These are phyloP conservation scores for Dalechampia spathulata DNA, from an alignment of 441 rosid genomes.

Conservation along the genomic window DNA sequence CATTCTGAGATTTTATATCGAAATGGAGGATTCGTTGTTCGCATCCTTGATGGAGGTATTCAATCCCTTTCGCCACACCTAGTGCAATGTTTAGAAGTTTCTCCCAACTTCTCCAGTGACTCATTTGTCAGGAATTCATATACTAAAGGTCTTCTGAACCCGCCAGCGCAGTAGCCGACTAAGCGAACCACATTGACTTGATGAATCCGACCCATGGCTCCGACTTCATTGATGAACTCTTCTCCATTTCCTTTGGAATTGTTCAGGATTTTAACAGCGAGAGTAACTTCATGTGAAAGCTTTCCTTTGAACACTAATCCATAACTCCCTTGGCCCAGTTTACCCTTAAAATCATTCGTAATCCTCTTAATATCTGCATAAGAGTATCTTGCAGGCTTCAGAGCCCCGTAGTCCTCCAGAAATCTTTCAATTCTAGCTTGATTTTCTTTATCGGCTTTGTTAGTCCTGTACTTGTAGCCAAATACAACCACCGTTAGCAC, in stretches of 20 bases:
- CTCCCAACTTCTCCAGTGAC: constrained; percentile 17
- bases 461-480: not conserved
- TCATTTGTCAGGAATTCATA: constrained; percentile 15
- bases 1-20: constrained; percentile 15
- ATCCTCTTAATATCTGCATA: constrained; percentile 26
- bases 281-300: constrained; percentile 18
- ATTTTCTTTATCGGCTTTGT: constrained; percentile 12
- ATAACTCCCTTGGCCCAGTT: constrained; percentile 23
- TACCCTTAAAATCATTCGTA: constrained; percentile 9
- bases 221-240: constrained; percentile 21
- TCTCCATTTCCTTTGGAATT: constrained; percentile 14
- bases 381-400: constrained; percentile 18
- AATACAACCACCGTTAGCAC: not conserved
- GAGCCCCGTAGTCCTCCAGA: constrained; percentile 22
- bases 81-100: constrained; percentile 8
- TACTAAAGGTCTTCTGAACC: constrained; percentile 17
- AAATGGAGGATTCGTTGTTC: constrained; percentile 17
- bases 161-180: constrained; percentile 18
- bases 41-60: constrained; percentile 19
- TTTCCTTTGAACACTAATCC: constrained; percentile 25
- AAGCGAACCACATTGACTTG: constrained; percentile 20
- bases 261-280: constrained; percentile 21
- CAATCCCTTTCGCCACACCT: constrained; percentile 12
- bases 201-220: constrained; percentile 15
- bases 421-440: constrained; percentile 16